phyloP scores from a whole-genome alignment of 176 grass and related monocot species.

The Ensete ventricosum region DNA sequence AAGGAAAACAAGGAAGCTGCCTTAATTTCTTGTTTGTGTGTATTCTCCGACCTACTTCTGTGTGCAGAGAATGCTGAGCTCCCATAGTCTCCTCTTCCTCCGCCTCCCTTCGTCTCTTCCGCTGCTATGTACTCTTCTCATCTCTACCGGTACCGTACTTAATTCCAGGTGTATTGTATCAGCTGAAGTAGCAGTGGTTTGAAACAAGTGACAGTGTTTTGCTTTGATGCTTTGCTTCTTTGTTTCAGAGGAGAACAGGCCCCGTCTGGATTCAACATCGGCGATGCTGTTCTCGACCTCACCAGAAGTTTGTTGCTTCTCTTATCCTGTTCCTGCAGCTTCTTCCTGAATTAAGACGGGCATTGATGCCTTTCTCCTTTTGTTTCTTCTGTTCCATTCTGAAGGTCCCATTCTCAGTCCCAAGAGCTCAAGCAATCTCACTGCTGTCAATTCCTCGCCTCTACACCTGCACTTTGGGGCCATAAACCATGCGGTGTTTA shows the following conservation, averaged over 20 bases:
- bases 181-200: background rate
- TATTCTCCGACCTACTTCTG: background rate
- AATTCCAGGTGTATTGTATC: background rate
- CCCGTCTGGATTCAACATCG: conserved; percentile 56
- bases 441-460: conserved; percentile 27
- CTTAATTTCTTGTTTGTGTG: conserved; percentile 2
- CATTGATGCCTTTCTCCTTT: background rate
- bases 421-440: conserved; percentile 76
- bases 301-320: conserved; percentile 30
- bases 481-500: conserved; percentile 28
- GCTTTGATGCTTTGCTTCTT: conserved; percentile 22
- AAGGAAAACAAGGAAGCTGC: conserved; percentile 13
- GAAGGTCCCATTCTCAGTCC: conserved; percentile 72
- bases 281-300: conserved; percentile 66
- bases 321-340: conserved; percentile 1
- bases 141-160: conserved; percentile 31
- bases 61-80: conserved; percentile 3
- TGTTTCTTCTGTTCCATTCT: conserved; percentile 4
- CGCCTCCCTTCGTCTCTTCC: background rate
- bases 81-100: background rate
- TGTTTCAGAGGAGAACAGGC: conserved; percentile 59
- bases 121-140: conserved; percentile 37
- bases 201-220: conserved; percentile 6
- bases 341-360: conserved; percentile 2
- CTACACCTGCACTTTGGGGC: conserved; percentile 35